These are phyloP conservation scores for Alternaria atra DNA, from an alignment of 2,329 filamentous ascomycete species.

Conservation along the genomic window DNA sequence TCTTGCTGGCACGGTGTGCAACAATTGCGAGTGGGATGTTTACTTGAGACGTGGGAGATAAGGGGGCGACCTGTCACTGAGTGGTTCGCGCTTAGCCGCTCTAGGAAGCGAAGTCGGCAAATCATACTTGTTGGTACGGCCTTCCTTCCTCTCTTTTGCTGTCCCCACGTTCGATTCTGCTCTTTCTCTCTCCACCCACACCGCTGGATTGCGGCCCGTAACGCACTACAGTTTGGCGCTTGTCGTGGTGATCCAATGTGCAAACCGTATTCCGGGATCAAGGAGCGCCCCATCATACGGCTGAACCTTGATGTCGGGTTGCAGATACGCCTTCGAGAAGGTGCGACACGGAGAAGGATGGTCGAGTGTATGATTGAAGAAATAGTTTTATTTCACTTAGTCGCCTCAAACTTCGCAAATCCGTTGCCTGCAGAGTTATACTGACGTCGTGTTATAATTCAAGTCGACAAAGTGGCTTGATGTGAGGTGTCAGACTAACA, in stretches of 20 bases:
- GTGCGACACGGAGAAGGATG: conserved; percentile 8
- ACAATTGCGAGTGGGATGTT: conserved; percentile 9
- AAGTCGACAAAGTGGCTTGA: neutral
- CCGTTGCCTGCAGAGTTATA: neutral
- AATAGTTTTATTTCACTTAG: conserved; percentile 2
- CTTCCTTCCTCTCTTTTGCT: conserved; percentile 1
- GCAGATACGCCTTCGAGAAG: conserved; percentile 10
- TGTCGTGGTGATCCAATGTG: conserved; percentile 1
- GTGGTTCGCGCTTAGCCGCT: conserved; percentile 17
- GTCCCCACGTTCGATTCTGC: neutral
- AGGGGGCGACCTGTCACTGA: conserved; percentile 8
- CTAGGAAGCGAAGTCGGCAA: neutral
- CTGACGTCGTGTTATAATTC: conserved; percentile 1
- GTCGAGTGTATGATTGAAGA: neutral
- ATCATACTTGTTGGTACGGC: conserved; percentile 8
- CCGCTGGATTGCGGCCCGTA: conserved; percentile 5
- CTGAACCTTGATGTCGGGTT: conserved; percentile 13
- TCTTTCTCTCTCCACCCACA: conserved; percentile 1
- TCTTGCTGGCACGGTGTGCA: conserved; percentile 7
- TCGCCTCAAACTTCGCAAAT: neutral
- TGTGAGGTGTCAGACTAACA: neutral
- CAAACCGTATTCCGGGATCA: conserved; percentile 3
- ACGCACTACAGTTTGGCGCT: conserved; percentile 3
- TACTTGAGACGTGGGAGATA: conserved; percentile 9
- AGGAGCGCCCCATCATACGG: conserved; percentile 13